Conservation (phyloP, 225 moss, liverwort and hornwort species). For the Straminergon stramineum region DNA sequence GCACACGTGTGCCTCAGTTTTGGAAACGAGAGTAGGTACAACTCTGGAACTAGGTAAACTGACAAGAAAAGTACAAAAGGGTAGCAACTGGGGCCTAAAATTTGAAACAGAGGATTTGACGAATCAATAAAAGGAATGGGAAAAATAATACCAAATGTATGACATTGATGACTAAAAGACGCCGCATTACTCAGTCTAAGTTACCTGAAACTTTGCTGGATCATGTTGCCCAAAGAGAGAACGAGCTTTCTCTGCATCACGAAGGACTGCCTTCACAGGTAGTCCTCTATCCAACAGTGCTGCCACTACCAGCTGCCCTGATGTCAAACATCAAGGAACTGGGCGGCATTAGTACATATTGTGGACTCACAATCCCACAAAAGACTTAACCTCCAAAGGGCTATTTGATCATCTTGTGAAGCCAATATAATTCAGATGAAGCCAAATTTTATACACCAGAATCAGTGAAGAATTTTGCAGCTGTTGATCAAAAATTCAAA, state of each 20-base stretch:
- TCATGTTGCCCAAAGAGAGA: constrained; percentile 62
- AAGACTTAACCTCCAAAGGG: background rate
- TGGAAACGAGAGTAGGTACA: background rate
- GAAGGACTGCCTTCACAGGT: constrained; percentile 66
- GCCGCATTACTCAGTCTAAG: background rate
- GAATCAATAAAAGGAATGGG: background rate
- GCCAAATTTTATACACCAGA: background rate
- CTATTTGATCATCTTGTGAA: background rate
- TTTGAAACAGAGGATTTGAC: background rate
- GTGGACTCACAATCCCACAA: background rate
- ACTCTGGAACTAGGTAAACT: background rate
- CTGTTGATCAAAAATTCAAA: background rate
- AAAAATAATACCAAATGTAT: background rate
- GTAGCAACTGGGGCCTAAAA: background rate
- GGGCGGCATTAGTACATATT: background rate
- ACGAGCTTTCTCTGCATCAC: constrained; percentile 67
- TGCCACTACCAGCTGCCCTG: constrained; percentile 95
- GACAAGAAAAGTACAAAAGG: background rate
- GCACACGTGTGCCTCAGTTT: background rate
- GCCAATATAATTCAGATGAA: background rate
- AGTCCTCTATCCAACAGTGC: constrained; percentile 70
- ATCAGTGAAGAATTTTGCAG: background rate
- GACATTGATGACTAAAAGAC: background rate
- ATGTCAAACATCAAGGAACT: constrained; percentile 8
- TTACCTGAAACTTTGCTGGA: constrained; percentile 56